Percentiles rank a stretch among this genome's conserved stretches.
These are phyloP conservation scores for Sphagnum magellanicum DNA, from an alignment of 228 moss, liverwort and hornwort genomes.

Conservation along the genomic window DNA sequence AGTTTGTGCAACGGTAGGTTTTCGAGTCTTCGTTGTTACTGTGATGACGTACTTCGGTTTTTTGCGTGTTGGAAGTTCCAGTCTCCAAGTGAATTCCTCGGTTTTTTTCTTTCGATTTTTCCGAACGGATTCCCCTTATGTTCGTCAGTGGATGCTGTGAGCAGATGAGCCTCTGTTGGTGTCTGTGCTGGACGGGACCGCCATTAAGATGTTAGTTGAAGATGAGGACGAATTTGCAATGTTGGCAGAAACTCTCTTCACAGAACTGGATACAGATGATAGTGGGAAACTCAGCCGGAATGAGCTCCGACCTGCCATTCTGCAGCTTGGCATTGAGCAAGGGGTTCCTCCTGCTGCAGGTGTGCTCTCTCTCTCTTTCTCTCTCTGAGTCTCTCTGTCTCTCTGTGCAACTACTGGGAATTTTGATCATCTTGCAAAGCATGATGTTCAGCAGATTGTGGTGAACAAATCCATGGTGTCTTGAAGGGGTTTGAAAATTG, in stretches of 20 bases:
- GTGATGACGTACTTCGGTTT: too few species aligned
- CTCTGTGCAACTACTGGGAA: too few species aligned
- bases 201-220: slow-evolving; percentile 70
- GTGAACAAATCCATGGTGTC: too few species aligned
- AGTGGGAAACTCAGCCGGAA: slow-evolving; percentile 92
- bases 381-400: too few species aligned
- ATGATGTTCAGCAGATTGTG: too few species aligned
- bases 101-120: not conserved
- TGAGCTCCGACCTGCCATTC: slow-evolving; percentile 88
- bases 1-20: too few species aligned
- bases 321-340: slow-evolving; percentile 88
- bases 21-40: too few species aligned
- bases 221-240: slow-evolving; percentile 98
- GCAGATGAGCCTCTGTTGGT: slow-evolving; percentile 86
- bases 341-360: slow-evolving; percentile 90
- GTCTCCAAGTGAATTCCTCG: not conserved
- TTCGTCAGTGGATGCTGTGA: slow-evolving; percentile 2
- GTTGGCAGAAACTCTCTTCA: slow-evolving; percentile 80
- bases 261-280: slow-evolving; percentile 82
- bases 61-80: not conserved
- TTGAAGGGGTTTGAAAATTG: not conserved
- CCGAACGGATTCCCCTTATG: not conserved
- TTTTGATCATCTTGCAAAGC: too few species aligned
- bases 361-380: slow-evolving; percentile 15
- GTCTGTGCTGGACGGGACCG: slow-evolving; percentile 75